phyloP scores from a whole-genome alignment of 2,329 filamentous ascomycete genomes.

The Aureobasidium sp. region DNA sequence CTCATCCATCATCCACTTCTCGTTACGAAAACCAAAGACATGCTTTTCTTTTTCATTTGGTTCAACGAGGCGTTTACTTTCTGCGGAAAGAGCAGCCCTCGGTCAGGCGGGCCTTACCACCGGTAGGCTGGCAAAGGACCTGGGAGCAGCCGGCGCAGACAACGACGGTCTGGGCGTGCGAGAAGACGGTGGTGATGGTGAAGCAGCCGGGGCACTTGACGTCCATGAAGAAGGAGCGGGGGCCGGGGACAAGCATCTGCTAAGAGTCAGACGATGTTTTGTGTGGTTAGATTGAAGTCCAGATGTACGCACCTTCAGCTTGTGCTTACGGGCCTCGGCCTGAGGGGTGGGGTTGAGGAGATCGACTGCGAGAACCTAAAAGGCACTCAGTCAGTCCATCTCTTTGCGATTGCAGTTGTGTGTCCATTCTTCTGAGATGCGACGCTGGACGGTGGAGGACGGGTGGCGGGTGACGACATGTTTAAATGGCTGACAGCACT shows the following conservation, averaged over 20 bases:
- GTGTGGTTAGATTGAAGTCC: not conserved
- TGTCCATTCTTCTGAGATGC: not conserved
- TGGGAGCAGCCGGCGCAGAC: conserved; percentile 99
- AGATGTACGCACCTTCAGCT: conserved; percentile 80
- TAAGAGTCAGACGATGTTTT: conserved; percentile 11
- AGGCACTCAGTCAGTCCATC: not conserved
- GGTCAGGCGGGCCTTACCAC: conserved; percentile 97
- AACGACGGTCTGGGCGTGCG: conserved; percentile 99
- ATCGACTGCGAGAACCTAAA: conserved; percentile 99
- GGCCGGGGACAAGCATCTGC: conserved; percentile 70
- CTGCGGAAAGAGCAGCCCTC: conserved; percentile 99
- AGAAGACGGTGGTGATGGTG: conserved; percentile 99
- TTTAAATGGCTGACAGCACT: not conserved
- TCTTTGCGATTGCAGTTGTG: not conserved
- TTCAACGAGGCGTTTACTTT: conserved; percentile 67
- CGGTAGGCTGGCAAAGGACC: conserved; percentile 98
- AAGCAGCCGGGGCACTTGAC: conserved; percentile 99
- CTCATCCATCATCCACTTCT: conserved; percentile 7
- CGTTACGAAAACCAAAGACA: conserved; percentile 12
- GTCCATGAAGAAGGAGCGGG: conserved; percentile 99
- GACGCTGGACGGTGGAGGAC: not conserved
- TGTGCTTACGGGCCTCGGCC: conserved; percentile 99
- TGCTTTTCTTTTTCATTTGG: conserved; percentile 11
- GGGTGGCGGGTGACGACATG: conserved; percentile 3
- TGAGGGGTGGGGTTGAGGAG: conserved; percentile 98